Evolutionary conservation across 441 rosid species (phyloP).

Genomic region (Erodium texanum): DNA sequence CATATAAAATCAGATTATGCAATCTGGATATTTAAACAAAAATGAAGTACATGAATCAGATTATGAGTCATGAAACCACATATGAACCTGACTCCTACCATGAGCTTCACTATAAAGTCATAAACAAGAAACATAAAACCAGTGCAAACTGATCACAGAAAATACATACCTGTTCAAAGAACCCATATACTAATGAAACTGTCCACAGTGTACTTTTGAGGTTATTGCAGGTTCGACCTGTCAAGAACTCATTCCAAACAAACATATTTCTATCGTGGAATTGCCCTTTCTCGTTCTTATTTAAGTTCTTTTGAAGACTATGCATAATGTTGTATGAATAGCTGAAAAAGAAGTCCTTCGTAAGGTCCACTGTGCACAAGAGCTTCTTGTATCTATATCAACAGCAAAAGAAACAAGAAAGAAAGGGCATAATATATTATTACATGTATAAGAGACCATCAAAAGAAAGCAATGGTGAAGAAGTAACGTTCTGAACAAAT

Average conservation of each 20-base stretch:
- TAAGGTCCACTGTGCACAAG: slow-evolving; percentile 76
- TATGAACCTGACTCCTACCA: slow-evolving; percentile 4
- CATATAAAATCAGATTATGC: background rate
- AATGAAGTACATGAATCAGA: background rate
- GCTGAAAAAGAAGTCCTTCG: slow-evolving; percentile 96
- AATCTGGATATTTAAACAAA: background rate
- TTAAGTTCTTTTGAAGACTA: slow-evolving; percentile 83
- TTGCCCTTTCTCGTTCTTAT: slow-evolving; percentile 53
- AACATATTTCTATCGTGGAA: slow-evolving; percentile 83
- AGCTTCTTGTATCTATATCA: slow-evolving; percentile 91
- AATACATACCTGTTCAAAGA: slow-evolving; percentile 77
- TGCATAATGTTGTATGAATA: slow-evolving; percentile 90
- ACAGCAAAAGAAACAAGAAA: slow-evolving; percentile 23
- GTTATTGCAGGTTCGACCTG: slow-evolving; percentile 77
- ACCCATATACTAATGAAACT: slow-evolving; percentile 94
- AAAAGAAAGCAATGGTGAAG: slow-evolving; percentile 12
- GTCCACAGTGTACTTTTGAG: slow-evolving; percentile 90
- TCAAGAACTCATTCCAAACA: slow-evolving; percentile 97
- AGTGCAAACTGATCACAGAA: background rate
- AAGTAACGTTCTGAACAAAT: slow-evolving; percentile 17
- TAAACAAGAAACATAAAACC: background rate
- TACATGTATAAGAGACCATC: slow-evolving; percentile 15
- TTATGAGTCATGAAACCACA: background rate
- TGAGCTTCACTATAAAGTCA: background rate
- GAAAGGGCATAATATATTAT: slow-evolving; percentile 20